Conservation (phyloP, 768 basidiomycete species). For the Pleurotus sapidus region DNA sequence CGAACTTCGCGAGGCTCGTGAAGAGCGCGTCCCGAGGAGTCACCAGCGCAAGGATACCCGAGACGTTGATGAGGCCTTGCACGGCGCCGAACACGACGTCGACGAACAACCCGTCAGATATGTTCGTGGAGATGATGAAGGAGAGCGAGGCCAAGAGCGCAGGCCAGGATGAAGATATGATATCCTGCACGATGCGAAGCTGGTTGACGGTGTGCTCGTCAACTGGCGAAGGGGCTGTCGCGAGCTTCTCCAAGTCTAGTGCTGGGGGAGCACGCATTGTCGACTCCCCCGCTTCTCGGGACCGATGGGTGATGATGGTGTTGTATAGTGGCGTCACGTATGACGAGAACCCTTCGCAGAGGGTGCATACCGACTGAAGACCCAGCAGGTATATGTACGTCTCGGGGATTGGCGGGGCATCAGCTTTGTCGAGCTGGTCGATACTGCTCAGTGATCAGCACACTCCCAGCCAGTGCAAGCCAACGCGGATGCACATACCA, state of each 20-base stretch:
- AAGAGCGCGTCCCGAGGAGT: constrained; percentile 95
- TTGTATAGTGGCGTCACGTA: constrained; percentile 78
- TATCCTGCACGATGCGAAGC: constrained; percentile 64
- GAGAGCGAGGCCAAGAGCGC: constrained; percentile 88
- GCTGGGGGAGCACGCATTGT: constrained; percentile 71
- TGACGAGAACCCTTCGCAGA: constrained; percentile 83
- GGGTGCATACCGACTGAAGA: constrained; percentile 80
- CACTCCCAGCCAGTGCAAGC: not conserved
- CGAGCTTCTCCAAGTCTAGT: constrained; percentile 59
- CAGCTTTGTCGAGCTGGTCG: constrained; percentile 97
- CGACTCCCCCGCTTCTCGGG: constrained; percentile 59
- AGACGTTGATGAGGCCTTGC: constrained; percentile 82
- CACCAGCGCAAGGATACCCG: constrained; percentile 81
- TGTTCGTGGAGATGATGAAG: constrained; percentile 85
- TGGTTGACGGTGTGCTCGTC: constrained; percentile 45
- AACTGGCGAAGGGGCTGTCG: constrained; percentile 50
- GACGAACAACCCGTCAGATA: constrained; percentile 89
- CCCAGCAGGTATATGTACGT: constrained; percentile 91
- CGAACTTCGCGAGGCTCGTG: constrained; percentile 83
- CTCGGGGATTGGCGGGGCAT: constrained; percentile 91
- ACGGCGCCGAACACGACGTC: constrained; percentile 74
- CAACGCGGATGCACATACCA: constrained; percentile 51
- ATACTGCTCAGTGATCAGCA: constrained; percentile 53
- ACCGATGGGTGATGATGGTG: constrained; percentile 63
- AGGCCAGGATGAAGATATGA: constrained; percentile 90